Evolutionary conservation across 495 filamentous ascomycete species (phyloP).

Genomic region (Xylaria nigripes): DNA sequence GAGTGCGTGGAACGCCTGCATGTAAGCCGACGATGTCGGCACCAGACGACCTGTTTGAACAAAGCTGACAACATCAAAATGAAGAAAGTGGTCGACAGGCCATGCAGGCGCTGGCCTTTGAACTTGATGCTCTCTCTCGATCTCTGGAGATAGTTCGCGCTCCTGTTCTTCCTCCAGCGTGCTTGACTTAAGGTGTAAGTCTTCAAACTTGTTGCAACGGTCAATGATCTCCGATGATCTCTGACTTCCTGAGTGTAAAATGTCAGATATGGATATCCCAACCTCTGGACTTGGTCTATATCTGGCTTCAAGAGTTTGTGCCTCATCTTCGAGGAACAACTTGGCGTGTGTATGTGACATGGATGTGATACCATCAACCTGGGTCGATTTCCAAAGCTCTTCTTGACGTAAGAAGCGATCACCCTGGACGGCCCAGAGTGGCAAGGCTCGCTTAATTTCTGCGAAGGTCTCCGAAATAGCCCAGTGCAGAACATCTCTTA

Average conservation of each 20-base stretch:
- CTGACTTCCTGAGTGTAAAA: neutral
- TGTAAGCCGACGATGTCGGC: constrained; percentile 25
- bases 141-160: constrained; percentile 56
- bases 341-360: constrained; percentile 27
- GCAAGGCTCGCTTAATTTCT: constrained; percentile 40
- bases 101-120: constrained; percentile 35
- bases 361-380: neutral
- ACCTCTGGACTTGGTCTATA: constrained; percentile 7
- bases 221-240: constrained; percentile 24
- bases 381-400: constrained; percentile 19
- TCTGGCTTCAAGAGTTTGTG: constrained; percentile 13
- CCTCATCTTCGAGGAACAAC: constrained; percentile 36
- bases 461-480: constrained; percentile 48
- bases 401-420: constrained; percentile 34
- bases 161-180: constrained; percentile 62
- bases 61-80: constrained; percentile 39
- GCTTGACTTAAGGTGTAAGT: constrained; percentile 25
- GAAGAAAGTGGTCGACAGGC: constrained; percentile 36
- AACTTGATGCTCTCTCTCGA: constrained; percentile 50
- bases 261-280: neutral
- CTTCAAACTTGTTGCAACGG: constrained; percentile 39
- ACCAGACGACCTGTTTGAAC: constrained; percentile 23
- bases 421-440: constrained; percentile 56
- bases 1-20: constrained; percentile 42
- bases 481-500: constrained; percentile 52